A percentile compares a stretch with the other conserved stretches of the same genome.
Conservation (phyloP, 139 green algal species). For the Eudorina sp. region DNA sequence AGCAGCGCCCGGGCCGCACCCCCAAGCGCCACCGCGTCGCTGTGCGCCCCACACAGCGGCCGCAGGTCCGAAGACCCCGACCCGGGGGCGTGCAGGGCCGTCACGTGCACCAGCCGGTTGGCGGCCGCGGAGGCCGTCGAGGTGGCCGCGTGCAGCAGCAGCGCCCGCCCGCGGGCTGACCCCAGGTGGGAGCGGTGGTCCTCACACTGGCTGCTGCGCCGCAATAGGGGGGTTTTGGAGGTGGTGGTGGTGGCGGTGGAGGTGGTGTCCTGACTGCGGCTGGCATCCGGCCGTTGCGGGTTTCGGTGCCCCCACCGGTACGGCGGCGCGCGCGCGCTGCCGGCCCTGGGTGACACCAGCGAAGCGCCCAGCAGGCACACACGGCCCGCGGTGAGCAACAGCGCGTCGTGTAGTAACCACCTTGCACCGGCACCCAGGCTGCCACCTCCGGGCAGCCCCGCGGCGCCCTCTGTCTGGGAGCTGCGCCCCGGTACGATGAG, state of each 20-base stretch:
- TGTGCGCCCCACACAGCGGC: constrained; percentile 30
- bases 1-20: not conserved
- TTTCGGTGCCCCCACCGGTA: not conserved
- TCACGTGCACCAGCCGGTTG: constrained; percentile 27
- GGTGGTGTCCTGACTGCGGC: too few relatives aligned
- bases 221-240: too few relatives aligned
- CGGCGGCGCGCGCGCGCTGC: not conserved
- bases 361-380: not conserved
- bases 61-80: not conserved
- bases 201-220: not conserved
- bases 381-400: not conserved
- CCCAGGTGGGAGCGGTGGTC: not conserved
- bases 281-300: too few relatives aligned
- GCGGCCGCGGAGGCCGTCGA: not conserved
- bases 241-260: too few relatives aligned
- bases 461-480: too few relatives aligned
- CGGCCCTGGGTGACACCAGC: not conserved
- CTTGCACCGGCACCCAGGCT: too few relatives aligned
- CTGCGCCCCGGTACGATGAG: too few relatives aligned
- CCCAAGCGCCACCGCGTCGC: not conserved
- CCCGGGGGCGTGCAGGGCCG: not conserved
- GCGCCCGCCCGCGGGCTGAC: not conserved
- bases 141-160: not conserved
- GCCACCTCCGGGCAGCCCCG: too few relatives aligned
- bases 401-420: too few relatives aligned